Percentiles rank a stretch among this genome's conserved stretches.
Conservation (phyloP, 306 rosid species). For the Sindora glabra region DNA sequence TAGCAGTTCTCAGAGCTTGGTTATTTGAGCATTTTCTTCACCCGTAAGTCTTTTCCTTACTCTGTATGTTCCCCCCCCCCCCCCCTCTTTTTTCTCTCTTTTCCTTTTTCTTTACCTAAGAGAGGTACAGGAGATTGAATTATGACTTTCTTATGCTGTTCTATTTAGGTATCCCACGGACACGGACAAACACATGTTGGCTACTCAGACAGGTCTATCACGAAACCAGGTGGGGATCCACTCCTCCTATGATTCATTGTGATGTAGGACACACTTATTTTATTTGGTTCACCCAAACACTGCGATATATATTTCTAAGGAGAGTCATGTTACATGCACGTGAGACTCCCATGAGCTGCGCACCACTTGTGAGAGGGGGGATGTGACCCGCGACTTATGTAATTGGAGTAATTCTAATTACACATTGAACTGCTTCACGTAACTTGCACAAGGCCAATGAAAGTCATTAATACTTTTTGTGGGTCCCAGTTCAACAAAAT, state of each 20-base stretch:
- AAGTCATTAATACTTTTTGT: too few species aligned
- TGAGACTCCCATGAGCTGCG: too few species aligned
- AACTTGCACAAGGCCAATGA: too few species aligned
- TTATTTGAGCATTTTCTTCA: slow-evolving; percentile 96
- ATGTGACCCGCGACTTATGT: too few species aligned
- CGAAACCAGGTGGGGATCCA: slow-evolving; percentile 80
- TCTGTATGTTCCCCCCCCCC: neutral
- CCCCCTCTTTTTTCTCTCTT: too few species aligned
- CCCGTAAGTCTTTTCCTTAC: slow-evolving; percentile 53
- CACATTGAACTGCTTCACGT: too few species aligned
- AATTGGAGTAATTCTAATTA: too few species aligned
- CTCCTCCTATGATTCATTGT: slow-evolving; percentile 14
- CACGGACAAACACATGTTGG: slow-evolving; percentile 92
- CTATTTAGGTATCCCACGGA: slow-evolving; percentile 87
- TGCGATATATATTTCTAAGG: too few species aligned
- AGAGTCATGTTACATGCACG: too few species aligned
- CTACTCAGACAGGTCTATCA: slow-evolving; percentile 89
- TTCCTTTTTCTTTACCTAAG: neutral
- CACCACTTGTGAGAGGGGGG: too few species aligned
- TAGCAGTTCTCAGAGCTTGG: slow-evolving; percentile 89
- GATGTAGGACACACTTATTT: neutral
- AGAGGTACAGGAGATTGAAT: neutral
- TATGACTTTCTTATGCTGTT: neutral
- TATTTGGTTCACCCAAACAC: neutral
- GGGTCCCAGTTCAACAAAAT: too few species aligned